phyloP scores from a whole-genome alignment of 2,329 filamentous ascomycete species.

The Teratosphaeria viscida region DNA sequence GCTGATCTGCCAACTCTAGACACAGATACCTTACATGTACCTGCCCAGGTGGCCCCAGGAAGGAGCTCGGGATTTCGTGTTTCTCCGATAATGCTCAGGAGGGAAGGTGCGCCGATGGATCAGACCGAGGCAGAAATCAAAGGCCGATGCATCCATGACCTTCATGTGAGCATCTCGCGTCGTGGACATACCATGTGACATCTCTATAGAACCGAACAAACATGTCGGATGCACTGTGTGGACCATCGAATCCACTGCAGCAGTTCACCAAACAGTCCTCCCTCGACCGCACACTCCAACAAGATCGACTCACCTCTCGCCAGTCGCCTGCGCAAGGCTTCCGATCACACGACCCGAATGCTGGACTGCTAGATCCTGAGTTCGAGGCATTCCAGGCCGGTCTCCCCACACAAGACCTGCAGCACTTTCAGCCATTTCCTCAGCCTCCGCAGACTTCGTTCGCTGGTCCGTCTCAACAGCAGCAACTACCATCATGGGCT shows the following conservation, averaged over 20 bases:
- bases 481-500: conserved; percentile 33
- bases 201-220: conserved; percentile 1
- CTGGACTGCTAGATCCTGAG: conserved; percentile 51
- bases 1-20: background rate
- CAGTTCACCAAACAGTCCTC: conserved; percentile 60
- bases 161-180: background rate
- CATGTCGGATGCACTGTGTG: conserved; percentile 61
- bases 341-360: conserved; percentile 46
- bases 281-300: conserved; percentile 59
- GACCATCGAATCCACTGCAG: conserved; percentile 65
- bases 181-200: background rate
- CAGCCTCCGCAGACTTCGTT: conserved; percentile 4
- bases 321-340: conserved; percentile 47
- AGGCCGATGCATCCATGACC: background rate
- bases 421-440: conserved; percentile 18
- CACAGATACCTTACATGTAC: background rate
- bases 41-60: too few species aligned
- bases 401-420: conserved; percentile 28
- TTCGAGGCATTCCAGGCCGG: conserved; percentile 60
- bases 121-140: background rate
- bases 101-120: background rate
- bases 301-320: conserved; percentile 53
- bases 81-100: background rate
- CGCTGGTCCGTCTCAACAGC: conserved; percentile 15
- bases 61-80: background rate